Evolutionary conservation across 2,329 filamentous ascomycete species (phyloP), one percentile per base, ranked within the genome.

Genomic region (Fusarium continuum): DNA sequence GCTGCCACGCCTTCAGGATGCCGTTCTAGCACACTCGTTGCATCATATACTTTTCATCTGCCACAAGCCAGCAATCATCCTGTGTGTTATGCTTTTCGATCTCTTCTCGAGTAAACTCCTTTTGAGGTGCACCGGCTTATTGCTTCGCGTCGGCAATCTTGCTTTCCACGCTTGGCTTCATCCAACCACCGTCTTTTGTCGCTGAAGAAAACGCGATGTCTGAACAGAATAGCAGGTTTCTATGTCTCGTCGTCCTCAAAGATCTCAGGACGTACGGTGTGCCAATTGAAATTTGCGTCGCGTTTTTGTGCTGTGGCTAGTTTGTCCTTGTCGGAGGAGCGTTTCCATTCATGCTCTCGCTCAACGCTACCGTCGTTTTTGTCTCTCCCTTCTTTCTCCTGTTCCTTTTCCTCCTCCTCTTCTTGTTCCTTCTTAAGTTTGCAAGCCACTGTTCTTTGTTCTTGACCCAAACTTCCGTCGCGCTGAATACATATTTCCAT

Each of bases 51-150:
- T 39, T 81, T 83, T 7, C 78, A 51, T 83, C 79, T 4, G 85
- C 73, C 0, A 83, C 79, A n/a, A 85, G 76, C 82, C 82, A 85
- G 63, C 82, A 83, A 56, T 84, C 81, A 17, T 79, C 70, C 39
- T 79, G 76, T 6, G 64, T 77, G 26, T 77, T 73, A 57, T 85
- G 83, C 50, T 79, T 83, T 66, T 84, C 82, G 32, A 85, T 81
- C 68, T 85, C 82, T 44, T 84, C 73, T 4, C 82, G 72, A 0
- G 82, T 84, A 56, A 84, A 84, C 52, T 83, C 76, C 57, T 83
- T 83, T 59, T 80, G 72, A 0, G 82, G 81, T 0, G 76, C 74
- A 3, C 77, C 75, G 4, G 75, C 76, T 38, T 80, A 72, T 34
- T 80, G 79, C 61, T 81, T 81, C 3, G 76, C 77, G 7, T 72